Evolutionary conservation across 2,329 filamentous ascomycete species (phyloP).

Genomic region (Fusarium albidum): DNA sequence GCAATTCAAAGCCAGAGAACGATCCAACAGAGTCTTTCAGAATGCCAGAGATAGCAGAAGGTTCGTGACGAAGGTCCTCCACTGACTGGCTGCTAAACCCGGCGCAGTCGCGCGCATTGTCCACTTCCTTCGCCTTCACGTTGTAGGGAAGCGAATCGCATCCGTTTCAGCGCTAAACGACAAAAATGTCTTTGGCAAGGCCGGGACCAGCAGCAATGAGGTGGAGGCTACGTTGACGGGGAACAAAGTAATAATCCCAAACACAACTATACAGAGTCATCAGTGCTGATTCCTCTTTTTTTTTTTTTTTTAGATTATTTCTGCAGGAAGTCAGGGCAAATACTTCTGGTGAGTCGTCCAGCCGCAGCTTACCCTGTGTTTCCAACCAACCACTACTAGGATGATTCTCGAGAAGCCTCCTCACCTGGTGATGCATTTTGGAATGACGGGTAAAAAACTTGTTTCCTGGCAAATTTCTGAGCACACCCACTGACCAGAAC

Average conservation of each 20-base stretch:
- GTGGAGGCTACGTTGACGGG: slow-evolving; percentile 79
- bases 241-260: slow-evolving; percentile 61
- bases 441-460: slow-evolving; percentile 65
- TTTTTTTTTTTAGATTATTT: slow-evolving; percentile 63
- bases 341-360: slow-evolving; percentile 78
- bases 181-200: slow-evolving; percentile 88
- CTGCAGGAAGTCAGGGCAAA: slow-evolving; percentile 88
- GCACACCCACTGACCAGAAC: slow-evolving; percentile 19
- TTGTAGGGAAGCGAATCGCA: slow-evolving; percentile 83
- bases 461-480: too few species aligned
- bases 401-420: slow-evolving; percentile 74
- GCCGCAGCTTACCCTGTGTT: neutral
- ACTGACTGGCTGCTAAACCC: slow-evolving; percentile 5
- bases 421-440: slow-evolving; percentile 89
- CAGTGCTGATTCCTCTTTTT: slow-evolving; percentile 1
- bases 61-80: slow-evolving; percentile 42
- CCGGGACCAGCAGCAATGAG: slow-evolving; percentile 77
- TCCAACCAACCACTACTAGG: slow-evolving; percentile 39
- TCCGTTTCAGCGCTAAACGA: slow-evolving; percentile 79
- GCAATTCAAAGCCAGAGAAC: neutral
- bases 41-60: slow-evolving; percentile 72
- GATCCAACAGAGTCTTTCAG: slow-evolving; percentile 18
- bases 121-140: slow-evolving; percentile 81
- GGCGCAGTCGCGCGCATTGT: slow-evolving; percentile 80
- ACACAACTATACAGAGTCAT: neutral